phyloP scores from a whole-genome alignment of 768 basidiomycete species.

The Termitomyces sp. region DNA sequence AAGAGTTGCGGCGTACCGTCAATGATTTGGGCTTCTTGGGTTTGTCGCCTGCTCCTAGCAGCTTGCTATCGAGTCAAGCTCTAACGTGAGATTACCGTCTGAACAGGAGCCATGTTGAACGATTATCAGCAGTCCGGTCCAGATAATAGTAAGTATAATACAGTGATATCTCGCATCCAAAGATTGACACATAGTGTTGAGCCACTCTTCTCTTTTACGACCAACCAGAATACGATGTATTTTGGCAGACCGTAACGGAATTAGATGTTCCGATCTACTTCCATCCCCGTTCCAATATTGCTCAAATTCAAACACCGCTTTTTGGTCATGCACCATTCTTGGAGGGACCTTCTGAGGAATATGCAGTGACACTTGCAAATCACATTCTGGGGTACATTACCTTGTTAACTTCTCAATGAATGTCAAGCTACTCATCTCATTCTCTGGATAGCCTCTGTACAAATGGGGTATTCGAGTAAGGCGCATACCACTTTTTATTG shows the following conservation, averaged over 20 bases:
- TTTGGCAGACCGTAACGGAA: slow-evolving; percentile 35
- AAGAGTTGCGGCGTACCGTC: slow-evolving; percentile 38
- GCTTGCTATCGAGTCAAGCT: background rate
- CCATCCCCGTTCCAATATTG: slow-evolving; percentile 32
- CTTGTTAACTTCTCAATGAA: background rate
- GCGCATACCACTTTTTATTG: background rate
- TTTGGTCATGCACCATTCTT: slow-evolving; percentile 33
- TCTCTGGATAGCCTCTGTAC: slow-evolving; percentile 25
- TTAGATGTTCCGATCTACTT: slow-evolving; percentile 39
- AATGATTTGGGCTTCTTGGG: slow-evolving; percentile 38
- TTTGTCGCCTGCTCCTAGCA: background rate
- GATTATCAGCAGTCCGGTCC: slow-evolving; percentile 43
- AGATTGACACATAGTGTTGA: slow-evolving; percentile 8
- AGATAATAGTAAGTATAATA: slow-evolving; percentile 28
- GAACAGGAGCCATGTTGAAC: slow-evolving; percentile 35
- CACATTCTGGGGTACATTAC: slow-evolving; percentile 34
- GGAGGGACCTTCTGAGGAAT: slow-evolving; percentile 33
- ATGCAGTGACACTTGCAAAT: slow-evolving; percentile 34
- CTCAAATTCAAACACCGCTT: slow-evolving; percentile 20
- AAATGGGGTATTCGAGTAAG: slow-evolving; percentile 39
- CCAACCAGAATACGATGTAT: slow-evolving; percentile 35
- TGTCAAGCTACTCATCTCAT: background rate
- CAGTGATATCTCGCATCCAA: no score
- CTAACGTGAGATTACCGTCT: background rate
- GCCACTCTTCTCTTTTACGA: slow-evolving; percentile 36